Evolutionary conservation across 2,329 filamentous ascomycete genomes (phyloP), one percentile per base, ranked within the genome.

Genomic region (Pseudonectria buxi): DNA sequence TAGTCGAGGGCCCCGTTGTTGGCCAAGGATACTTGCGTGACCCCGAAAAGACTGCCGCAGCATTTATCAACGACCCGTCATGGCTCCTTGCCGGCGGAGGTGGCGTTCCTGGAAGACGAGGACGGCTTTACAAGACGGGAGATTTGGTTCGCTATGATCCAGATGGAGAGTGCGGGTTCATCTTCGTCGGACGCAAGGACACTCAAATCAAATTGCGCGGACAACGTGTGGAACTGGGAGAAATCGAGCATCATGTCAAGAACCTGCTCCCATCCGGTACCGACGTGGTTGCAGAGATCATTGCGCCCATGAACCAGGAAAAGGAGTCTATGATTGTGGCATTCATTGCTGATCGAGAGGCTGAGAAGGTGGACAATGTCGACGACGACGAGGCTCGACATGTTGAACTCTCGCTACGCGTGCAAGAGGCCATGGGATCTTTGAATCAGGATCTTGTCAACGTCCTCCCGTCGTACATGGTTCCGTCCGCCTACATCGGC

Each of bases 121-220:
- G 47, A 10, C 55, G 53, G 3, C 41, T 65, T 7, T 72, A 71
- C 43, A 64, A 62, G 39, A 69, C 68, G 2, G 69, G 69, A 6
- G 69, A 72, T 43, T 54, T 72, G 6, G 67, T 55, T 3, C 51
- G 51, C 29, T 68, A 68, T 22, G 50, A 62, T 26, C 50, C 51
- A 0, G 36, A 42, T 4, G 45, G 33, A 7, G 61, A 10, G 61
- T 76, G 28, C 13, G 11, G 15, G 10, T 16, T 32, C 14, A 49
- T 63, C 4, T 76, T 71, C 40, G 56, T 76, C 33, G 74, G 75
- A 24, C 67, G 78, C 25, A 76, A 73, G 45, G 78, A 81, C 47
- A 68, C 67, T 14, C 76, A 76, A 53, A 69, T 78, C 36, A 82
- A 83, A 55, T 54, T 81, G 24, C 64, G 67, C 13, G 81, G 81